phyloP scores from a whole-genome alignment of 805 yeast genomes.

The Candida corydali region DNA sequence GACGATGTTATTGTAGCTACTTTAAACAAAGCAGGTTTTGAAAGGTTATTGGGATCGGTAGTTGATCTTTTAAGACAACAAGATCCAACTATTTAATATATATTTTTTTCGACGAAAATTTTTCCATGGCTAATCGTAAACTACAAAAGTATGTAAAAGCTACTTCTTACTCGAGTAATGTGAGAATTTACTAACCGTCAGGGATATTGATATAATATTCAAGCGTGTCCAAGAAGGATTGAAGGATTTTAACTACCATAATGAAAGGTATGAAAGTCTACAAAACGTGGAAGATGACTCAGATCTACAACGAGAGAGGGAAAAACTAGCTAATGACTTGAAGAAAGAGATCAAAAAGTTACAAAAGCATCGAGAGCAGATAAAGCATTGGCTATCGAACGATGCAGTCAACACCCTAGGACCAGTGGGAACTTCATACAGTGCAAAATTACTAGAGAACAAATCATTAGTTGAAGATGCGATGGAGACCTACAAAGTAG shows the following conservation, averaged over 20 bases:
- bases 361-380: constrained; percentile 43
- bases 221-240: constrained; percentile 44
- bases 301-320: constrained; percentile 40
- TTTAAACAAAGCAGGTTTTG: constrained; percentile 87
- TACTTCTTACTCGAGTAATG: not conserved
- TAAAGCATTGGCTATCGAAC: constrained; percentile 42
- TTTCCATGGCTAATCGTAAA: constrained; percentile 26
- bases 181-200: constrained; percentile 9
- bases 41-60: constrained; percentile 90
- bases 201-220: constrained; percentile 40
- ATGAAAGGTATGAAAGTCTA: constrained; percentile 37
- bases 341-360: constrained; percentile 44
- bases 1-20: constrained; percentile 83
- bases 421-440: constrained; percentile 10
- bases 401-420: constrained; percentile 24
- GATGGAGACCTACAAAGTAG: constrained; percentile 43
- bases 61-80: constrained; percentile 82
- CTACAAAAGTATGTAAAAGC: constrained; percentile 31
- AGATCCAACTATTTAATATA: constrained; percentile 58
- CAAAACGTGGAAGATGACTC: constrained; percentile 20
- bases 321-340: constrained; percentile 40
- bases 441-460: constrained; percentile 29
- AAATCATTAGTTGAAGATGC: constrained; percentile 40
- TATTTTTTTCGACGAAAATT: constrained; percentile 3
- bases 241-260: constrained; percentile 42